Evolutionary conservation across 805 yeast species (phyloP).

Genomic region (Ogataea polymorpha): DNA sequence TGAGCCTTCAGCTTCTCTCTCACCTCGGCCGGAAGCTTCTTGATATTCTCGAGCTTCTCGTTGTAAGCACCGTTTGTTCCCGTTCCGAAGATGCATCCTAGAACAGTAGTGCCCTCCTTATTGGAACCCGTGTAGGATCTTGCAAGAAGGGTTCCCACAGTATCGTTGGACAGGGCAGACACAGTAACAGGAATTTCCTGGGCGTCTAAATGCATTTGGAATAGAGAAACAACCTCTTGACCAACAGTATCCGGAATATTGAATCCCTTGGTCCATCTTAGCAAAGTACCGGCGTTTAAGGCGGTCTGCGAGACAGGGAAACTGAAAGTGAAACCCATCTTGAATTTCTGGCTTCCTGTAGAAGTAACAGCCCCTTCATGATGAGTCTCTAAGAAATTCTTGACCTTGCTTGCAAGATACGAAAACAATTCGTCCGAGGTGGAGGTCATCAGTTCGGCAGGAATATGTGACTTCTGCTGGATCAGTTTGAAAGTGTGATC

Average conservation of each 20-base stretch:
- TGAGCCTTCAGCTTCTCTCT: conserved; percentile 36
- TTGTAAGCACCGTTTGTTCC: conserved; percentile 96
- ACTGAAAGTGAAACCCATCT: conserved; percentile 89
- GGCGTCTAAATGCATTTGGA: conserved; percentile 66
- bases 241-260: conserved; percentile 83
- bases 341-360: conserved; percentile 37
- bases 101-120: conserved; percentile 68
- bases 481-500: conserved; percentile 73
- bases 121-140: conserved; percentile 73
- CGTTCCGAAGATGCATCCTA: conserved; percentile 94
- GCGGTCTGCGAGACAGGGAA: conserved; percentile 90
- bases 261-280: conserved; percentile 97
- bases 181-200: conserved; percentile 62
- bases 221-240: conserved; percentile 69
- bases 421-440: conserved; percentile 66
- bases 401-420: conserved; percentile 70
- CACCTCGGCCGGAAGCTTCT: conserved; percentile 58
- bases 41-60: conserved; percentile 71
- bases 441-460: conserved; percentile 68
- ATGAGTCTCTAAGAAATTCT: conserved; percentile 60
- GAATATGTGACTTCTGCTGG: conserved; percentile 78
- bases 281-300: conserved; percentile 70
- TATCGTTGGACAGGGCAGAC: conserved; percentile 91
- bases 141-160: conserved; percentile 89
- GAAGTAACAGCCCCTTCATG: conserved; percentile 42